These are phyloP conservation scores for Cyberlindnera mrakii DNA, from an alignment of 805 yeast species.

Conservation along the genomic window DNA sequence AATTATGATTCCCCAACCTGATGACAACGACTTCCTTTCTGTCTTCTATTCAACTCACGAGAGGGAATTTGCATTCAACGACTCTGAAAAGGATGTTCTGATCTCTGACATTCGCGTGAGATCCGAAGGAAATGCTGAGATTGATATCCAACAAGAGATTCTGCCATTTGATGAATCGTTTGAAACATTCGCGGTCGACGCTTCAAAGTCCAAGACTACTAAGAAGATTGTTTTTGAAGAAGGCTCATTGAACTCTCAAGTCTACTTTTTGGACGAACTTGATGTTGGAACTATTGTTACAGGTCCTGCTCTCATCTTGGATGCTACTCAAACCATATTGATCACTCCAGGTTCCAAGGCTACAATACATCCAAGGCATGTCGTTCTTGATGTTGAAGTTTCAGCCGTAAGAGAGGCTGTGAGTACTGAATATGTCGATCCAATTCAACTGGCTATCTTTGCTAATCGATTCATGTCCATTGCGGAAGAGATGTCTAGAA, in stretches of 20 bases:
- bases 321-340: slow-evolving; percentile 34
- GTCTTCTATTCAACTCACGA: slow-evolving; percentile 27
- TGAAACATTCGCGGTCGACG: slow-evolving; percentile 18
- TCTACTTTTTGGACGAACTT: slow-evolving; percentile 26
- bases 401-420: slow-evolving; percentile 32
- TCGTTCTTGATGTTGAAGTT: slow-evolving; percentile 24
- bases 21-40: slow-evolving; percentile 21
- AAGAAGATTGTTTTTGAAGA: slow-evolving; percentile 29
- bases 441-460: slow-evolving; percentile 38
- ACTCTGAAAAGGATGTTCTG: slow-evolving; percentile 27
- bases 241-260: slow-evolving; percentile 27
- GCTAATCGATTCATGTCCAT: slow-evolving; percentile 44
- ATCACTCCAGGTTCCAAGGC: slow-evolving; percentile 33
- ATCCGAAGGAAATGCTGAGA: slow-evolving; percentile 24
- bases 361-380: slow-evolving; percentile 31
- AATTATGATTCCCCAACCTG: slow-evolving; percentile 26
- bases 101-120: slow-evolving; percentile 31
- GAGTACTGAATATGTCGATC: slow-evolving; percentile 40
- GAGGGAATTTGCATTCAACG: slow-evolving; percentile 32
- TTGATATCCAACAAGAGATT: slow-evolving; percentile 8
- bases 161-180: slow-evolving; percentile 24
- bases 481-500: slow-evolving; percentile 44
- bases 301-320: slow-evolving; percentile 36
- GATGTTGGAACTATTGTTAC: slow-evolving; percentile 24
- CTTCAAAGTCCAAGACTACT: slow-evolving; percentile 25